These are phyloP conservation scores for Pontederia crassipes DNA, from an alignment of 176 grass and related monocot genomes.

Conservation along the genomic window DNA sequence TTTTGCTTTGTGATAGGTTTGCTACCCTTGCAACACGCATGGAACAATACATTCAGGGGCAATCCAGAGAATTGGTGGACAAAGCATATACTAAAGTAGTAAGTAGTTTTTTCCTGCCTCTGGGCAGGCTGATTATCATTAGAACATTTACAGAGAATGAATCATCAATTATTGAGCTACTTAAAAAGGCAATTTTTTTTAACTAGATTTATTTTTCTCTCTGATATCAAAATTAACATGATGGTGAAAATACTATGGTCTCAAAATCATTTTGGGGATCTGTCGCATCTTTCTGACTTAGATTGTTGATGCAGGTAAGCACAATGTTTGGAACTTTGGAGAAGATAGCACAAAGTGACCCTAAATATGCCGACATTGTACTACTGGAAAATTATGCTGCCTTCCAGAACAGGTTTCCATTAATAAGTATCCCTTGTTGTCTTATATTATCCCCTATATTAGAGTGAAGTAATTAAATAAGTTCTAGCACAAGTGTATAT, in stretches of 20 bases:
- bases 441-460: background rate
- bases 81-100: constrained; percentile 94
- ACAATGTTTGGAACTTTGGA: constrained; percentile 93
- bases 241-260: background rate
- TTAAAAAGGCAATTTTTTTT: background rate
- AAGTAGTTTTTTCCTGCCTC: constrained; percentile 21
- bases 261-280: constrained; percentile 5
- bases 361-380: constrained; percentile 70
- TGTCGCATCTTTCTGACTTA: constrained; percentile 13
- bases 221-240: background rate
- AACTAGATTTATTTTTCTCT: background rate
- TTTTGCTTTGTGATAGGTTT: constrained; percentile 47
- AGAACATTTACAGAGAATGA: no score
- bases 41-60: constrained; percentile 97
- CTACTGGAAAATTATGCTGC: constrained; percentile 93
- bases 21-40: constrained; percentile 82
- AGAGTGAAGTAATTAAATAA: constrained; percentile 9
- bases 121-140: background rate
- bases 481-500: background rate
- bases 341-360: constrained; percentile 85
- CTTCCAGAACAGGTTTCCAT: constrained; percentile 83
- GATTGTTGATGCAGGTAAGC: constrained; percentile 49
- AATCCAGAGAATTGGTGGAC: constrained; percentile 95
- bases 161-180: background rate
- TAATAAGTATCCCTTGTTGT: background rate